Base-by-base conservation (phyloP, 305 asterid species). In the Fraxinus baroniana region DNA sequence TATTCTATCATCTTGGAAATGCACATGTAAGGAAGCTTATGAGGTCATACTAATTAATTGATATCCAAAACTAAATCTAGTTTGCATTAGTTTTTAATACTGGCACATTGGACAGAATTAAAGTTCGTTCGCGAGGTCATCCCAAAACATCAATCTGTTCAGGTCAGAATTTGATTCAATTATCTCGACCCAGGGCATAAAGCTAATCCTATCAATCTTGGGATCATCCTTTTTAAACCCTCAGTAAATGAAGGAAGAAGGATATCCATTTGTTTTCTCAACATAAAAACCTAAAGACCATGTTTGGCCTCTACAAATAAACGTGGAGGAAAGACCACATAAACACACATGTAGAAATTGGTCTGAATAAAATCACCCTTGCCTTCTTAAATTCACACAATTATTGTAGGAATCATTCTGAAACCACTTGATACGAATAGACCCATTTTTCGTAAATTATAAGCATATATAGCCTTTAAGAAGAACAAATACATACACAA, bases 401-500 rank as follows among this genome's bases (percentile, higher is more conserved):
- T 8, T 20, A 20, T 64, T 24, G 5, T 24, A 22, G 6, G 33
- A 64, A 22, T 64, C 33, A 64, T 64, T 64, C 33, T 9, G 33
- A 64, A 24, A 64, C 33, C 72, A 64, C 33, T 20, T 20, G 72
- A 57, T 57, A 57, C 4, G 12, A 57, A 57, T 18, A 57, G 4
- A 2, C 28, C 28, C 68, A 24, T 24, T 24, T 24, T 24, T 9
- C 2, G 35, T 24, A 64, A 24, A 64, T 5, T 20, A 62, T 24
- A 24, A 64, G 17, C 6, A 62, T 64, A 15, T 64, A 24, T 8
- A 24, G 64, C 33, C 17, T 24, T 75, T 32, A 81, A 30, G 80
- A 33, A 75, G 52, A 30, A 8, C 17, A 81, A 57, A 32, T 62
- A 83, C 98, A 76, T 97, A 97, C 99, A 97, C 55, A 94, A 83